phyloP scores from a whole-genome alignment of 2,329 filamentous ascomycete species.

The Byssoonygena ceratinophila region DNA sequence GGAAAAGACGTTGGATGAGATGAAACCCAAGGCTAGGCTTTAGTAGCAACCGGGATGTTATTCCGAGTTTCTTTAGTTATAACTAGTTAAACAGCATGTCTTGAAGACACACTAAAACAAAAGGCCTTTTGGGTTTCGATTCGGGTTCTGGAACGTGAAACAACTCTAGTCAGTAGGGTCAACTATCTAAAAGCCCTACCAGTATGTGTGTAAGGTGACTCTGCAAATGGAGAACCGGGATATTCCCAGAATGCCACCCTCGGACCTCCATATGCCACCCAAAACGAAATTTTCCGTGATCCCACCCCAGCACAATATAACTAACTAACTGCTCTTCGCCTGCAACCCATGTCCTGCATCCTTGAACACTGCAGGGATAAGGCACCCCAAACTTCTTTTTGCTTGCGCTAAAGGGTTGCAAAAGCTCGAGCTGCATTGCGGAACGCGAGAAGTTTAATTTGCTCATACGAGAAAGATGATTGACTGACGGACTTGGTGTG shows the following conservation, averaged over 20 bases:
- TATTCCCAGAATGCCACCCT: background rate
- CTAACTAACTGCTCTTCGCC: background rate
- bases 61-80: background rate
- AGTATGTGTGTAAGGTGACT: no score
- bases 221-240: no score
- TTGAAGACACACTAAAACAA: background rate
- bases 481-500: background rate
- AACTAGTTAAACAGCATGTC: background rate
- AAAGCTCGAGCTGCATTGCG: background rate
- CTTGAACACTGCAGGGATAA: background rate
- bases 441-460: background rate
- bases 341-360: background rate
- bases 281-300: background rate
- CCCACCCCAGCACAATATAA: background rate
- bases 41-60: constrained; percentile 14
- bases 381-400: background rate
- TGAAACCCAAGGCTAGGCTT: constrained; percentile 25
- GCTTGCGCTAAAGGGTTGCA: background rate
- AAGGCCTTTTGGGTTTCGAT: background rate
- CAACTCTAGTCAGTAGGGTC: no score
- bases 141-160: no score
- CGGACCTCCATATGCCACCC: background rate
- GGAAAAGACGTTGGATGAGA: constrained; percentile 38
- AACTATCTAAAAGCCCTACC: no score
- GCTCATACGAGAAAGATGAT: background rate